These are phyloP conservation scores for Ophioceras dolichostomum DNA, from an alignment of 2,329 filamentous ascomycete species.

Conservation along the genomic window DNA sequence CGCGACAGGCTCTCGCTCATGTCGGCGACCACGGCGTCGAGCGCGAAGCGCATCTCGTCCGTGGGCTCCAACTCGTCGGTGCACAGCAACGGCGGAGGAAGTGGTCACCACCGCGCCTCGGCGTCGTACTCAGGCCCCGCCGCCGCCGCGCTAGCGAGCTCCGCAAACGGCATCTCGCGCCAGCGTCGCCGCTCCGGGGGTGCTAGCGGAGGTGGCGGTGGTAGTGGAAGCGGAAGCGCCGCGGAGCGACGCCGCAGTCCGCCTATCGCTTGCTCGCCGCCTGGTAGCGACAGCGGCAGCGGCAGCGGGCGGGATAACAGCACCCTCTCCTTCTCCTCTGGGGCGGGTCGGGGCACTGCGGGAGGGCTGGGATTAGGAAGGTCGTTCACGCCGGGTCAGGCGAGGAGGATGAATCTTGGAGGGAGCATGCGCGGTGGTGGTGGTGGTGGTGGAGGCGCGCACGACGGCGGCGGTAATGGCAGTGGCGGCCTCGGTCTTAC, in stretches of 20 bases:
- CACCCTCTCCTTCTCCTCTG: too few species aligned
- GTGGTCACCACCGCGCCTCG: slow-evolving; percentile 17
- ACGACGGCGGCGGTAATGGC: slow-evolving; percentile 12
- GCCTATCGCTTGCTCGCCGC: slow-evolving; percentile 39
- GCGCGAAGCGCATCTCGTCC: slow-evolving; percentile 31
- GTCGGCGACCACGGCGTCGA: slow-evolving; percentile 20
- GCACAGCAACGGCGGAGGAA: slow-evolving; percentile 7
- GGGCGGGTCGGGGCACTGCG: too few species aligned
- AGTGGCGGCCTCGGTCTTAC: slow-evolving; percentile 6
- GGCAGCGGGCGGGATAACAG: slow-evolving; percentile 13
- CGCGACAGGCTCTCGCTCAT: slow-evolving; percentile 27
- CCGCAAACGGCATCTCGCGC: slow-evolving; percentile 42
- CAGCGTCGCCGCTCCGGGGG: slow-evolving; percentile 28
- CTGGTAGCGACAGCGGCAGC: slow-evolving; percentile 16
- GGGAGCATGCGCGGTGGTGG: slow-evolving; percentile 27
- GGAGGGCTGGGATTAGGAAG: slow-evolving; percentile 2
- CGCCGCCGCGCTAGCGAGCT: slow-evolving; percentile 28
- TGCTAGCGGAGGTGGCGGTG: too few species aligned
- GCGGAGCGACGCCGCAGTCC: slow-evolving; percentile 38
- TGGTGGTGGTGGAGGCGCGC: too few species aligned
- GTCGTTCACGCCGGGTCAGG: slow-evolving; percentile 39
- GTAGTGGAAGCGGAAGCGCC: too few species aligned
- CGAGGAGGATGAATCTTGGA: slow-evolving; percentile 43
- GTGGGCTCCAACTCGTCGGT: slow-evolving; percentile 19
- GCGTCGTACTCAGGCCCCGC: slow-evolving; percentile 23